A percentile compares a stretch with the other conserved stretches of the same genome.
These are phyloP conservation scores for Westerdykella aurantiaca DNA, from an alignment of 2,329 filamentous ascomycete species.

Conservation along the genomic window DNA sequence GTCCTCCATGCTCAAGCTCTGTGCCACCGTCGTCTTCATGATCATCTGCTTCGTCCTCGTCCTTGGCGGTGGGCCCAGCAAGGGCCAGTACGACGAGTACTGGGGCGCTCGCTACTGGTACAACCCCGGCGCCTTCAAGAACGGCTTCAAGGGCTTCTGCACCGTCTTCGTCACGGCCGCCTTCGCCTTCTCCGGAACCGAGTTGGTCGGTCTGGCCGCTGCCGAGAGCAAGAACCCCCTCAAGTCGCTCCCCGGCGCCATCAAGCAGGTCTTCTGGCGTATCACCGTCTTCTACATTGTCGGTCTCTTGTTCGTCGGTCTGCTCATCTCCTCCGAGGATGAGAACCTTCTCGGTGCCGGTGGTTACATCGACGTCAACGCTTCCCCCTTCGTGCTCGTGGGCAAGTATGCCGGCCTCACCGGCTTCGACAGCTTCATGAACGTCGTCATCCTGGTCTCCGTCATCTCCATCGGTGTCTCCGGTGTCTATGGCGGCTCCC, in stretches of 20 bases:
- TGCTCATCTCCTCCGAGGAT: constrained; percentile 37
- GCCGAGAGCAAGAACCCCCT: constrained; percentile 74
- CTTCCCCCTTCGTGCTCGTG: constrained; percentile 63
- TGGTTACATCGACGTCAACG: constrained; percentile 34
- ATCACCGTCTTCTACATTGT: constrained; percentile 43
- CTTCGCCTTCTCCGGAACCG: constrained; percentile 68
- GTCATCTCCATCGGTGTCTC: constrained; percentile 57
- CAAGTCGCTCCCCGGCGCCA: constrained; percentile 75
- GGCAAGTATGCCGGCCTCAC: constrained; percentile 56
- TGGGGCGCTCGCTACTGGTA: constrained; percentile 59
- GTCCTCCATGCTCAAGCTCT: constrained; percentile 33
- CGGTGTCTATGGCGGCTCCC: constrained; percentile 52
- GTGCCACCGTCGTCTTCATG: constrained; percentile 36
- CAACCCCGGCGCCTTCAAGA: constrained; percentile 47
- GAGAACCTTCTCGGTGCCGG: constrained; percentile 30
- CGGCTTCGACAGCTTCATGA: constrained; percentile 60
- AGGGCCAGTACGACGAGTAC: constrained; percentile 46
- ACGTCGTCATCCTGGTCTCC: constrained; percentile 59
- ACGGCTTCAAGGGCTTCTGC: constrained; percentile 63
- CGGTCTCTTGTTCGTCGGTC: constrained; percentile 41
- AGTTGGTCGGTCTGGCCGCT: constrained; percentile 69
- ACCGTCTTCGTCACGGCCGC: constrained; percentile 70
- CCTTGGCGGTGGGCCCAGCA: constrained; percentile 51
- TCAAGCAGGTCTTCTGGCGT: constrained; percentile 79
- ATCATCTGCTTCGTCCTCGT: constrained; percentile 51